A percentile compares a stretch with the other conserved stretches of the same genome.
These are phyloP conservation scores for Saturnispora kantuleensis DNA, from an alignment of 805 yeast species.

Conservation along the genomic window DNA sequence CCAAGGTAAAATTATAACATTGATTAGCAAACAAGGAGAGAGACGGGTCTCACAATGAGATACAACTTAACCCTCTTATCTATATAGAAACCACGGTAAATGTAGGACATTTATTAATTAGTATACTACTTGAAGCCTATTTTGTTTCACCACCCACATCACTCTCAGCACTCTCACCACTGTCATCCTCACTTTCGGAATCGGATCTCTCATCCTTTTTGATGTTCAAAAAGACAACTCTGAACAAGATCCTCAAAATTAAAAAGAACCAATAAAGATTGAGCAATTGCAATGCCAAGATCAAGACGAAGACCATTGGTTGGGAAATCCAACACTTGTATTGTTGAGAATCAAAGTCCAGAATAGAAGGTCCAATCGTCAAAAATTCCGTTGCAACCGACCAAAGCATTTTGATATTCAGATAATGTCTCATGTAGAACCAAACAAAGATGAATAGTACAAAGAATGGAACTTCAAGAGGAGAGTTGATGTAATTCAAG, in stretches of 20 bases:
- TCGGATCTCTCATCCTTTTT: conserved; percentile 82
- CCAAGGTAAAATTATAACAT: neutral
- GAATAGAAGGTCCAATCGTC: conserved; percentile 70
- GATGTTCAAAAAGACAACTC: conserved; percentile 51
- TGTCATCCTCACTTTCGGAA: conserved; percentile 53
- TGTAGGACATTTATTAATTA: too few species aligned
- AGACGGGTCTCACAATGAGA: too few species aligned
- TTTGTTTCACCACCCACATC: conserved; percentile 14
- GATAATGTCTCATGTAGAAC: conserved; percentile 83
- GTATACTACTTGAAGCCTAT: too few species aligned
- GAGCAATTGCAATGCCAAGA: conserved; percentile 74
- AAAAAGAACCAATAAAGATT: conserved; percentile 83
- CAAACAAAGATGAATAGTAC: conserved; percentile 60
- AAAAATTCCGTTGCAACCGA: conserved; percentile 78
- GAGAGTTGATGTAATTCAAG: conserved; percentile 73
- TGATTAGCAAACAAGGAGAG: neutral
- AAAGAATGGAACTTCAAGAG: conserved; percentile 55
- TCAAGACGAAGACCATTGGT: conserved; percentile 72
- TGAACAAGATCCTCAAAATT: conserved; percentile 65
- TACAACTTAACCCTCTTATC: too few species aligned
- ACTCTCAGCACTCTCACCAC: conserved; percentile 26
- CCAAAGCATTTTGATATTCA: conserved; percentile 74
- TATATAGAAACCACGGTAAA: too few species aligned
- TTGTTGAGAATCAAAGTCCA: conserved; percentile 84
- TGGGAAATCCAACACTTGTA: conserved; percentile 95